Conservation (phyloP, 306 rosid genomes). For the Hippophae tibetana region DNA sequence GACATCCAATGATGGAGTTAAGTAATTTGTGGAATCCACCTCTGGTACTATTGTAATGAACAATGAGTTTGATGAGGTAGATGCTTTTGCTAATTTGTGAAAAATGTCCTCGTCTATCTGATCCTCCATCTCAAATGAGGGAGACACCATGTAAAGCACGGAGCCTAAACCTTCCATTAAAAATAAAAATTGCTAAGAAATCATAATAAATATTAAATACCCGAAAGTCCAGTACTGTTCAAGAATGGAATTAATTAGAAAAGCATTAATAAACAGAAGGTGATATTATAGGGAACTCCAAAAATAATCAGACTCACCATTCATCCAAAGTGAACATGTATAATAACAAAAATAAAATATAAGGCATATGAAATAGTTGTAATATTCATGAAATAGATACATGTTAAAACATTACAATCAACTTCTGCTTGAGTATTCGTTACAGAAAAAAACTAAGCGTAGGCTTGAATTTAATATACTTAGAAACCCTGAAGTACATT, state of each 20-base stretch:
- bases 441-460: no score
- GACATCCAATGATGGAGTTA: no score
- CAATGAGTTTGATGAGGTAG: slow-evolving; percentile 31
- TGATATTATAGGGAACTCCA: no score
- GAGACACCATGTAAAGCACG: slow-evolving; percentile 49
- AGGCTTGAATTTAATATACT: no score
- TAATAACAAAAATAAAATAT: no score
- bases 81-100: slow-evolving; percentile 47
- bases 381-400: no score
- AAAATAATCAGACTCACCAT: no score
- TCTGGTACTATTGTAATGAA: slow-evolving; percentile 17
- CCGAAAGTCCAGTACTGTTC: background rate
- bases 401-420: no score
- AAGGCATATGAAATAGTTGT: no score
- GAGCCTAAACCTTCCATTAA: slow-evolving; percentile 7
- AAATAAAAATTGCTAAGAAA: background rate
- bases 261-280: background rate
- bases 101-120: slow-evolving; percentile 78
- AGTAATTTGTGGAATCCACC: background rate
- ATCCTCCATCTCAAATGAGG: slow-evolving; percentile 55
- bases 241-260: background rate
- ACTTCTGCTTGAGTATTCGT: no score
- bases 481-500: no score
- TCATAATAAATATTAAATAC: background rate
- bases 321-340: no score